Percentiles rank a stretch among this genome's conserved stretches.
Conservation (phyloP, 2,329 filamentous ascomycete species). For the Hirsutella thompsonii region DNA sequence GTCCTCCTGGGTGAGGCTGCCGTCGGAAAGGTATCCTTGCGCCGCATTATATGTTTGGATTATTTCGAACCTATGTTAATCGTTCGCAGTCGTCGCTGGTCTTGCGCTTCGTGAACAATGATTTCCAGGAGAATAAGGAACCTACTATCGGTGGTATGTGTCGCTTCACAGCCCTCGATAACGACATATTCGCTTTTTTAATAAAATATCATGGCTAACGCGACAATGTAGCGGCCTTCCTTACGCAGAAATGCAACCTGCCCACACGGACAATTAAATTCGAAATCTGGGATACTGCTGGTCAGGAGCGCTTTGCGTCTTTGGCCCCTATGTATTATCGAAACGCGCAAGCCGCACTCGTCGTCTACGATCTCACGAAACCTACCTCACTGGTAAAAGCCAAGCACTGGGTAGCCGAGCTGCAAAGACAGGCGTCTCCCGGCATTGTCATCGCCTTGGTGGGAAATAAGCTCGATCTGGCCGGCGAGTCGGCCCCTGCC, state of each 20-base stretch:
- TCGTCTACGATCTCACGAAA: conserved; percentile 98
- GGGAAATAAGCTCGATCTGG: conserved; percentile 91
- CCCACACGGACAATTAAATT: conserved; percentile 86
- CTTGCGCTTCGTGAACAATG: conserved; percentile 97
- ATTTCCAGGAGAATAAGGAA: conserved; percentile 99
- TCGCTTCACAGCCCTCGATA: conserved; percentile 2
- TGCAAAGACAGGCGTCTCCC: conserved; percentile 89
- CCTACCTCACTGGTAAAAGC: conserved; percentile 90
- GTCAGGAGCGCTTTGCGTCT: conserved; percentile 93
- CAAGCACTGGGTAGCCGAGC: conserved; percentile 96
- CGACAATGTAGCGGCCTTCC: conserved; percentile 62
- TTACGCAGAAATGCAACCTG: conserved; percentile 97
- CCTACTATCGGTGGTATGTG: conserved; percentile 88
- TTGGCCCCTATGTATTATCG: conserved; percentile 99
- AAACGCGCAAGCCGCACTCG: conserved; percentile 92
- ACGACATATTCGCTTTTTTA: not conserved
- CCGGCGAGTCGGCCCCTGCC: conserved; percentile 41
- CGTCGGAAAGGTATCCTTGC: conserved; percentile 72
- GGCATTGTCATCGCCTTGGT: conserved; percentile 96
- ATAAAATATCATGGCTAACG: not conserved
- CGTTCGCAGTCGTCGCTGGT: conserved; percentile 74
- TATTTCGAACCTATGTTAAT: not conserved
- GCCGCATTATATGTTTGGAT: not conserved
- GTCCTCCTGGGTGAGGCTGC: conserved; percentile 95
- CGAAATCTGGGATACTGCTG: conserved; percentile 97